Base-by-base conservation (phyloP, 2,329 filamentous ascomycete genomes). In the Colletotrichum filicis region DNA sequence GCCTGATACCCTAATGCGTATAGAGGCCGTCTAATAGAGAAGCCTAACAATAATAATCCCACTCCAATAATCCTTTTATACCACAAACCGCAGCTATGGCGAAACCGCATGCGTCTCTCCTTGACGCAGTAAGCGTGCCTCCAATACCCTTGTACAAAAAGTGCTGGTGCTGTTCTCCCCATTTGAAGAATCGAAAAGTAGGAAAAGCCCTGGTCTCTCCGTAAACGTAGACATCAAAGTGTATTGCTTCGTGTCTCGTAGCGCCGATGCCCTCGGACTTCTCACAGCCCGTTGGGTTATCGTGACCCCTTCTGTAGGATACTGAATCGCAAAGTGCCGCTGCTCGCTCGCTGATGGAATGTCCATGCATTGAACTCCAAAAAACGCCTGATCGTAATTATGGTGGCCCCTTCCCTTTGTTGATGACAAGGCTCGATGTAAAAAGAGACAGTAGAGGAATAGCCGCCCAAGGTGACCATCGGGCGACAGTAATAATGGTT, bases 301-400 rank as follows among this genome's bases (percentile, higher is more conserved):
- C 19, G 42, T 61, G 19, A 19, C 28, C 32, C 53, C 9, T 37
- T 70, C 28, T 61, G 46, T 57, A 66, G 67, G 56, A 62, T 71
- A 52, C 66, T 35, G 66, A 66, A 71, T 66, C 32, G 56, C 65
- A 73, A 70, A 66, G 66, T 73, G 71, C 61, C 71, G 61, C 71
- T 61, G 66, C 71, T 73, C 67, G 71, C 71, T 73, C 71, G 71
- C 71, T 73, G 49, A 32, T 70, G 28, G 56, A 61, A 66, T 66
- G 60, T 12, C 67, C 67, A 70, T 73, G 71, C 66, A 66, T 52
- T 73, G 62, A 53, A 73, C 71, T 71, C 71, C 71, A 59, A 71
- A 64, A 66, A 73, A 73, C 71, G 71, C 71, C 71, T 66, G 28
- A 52, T 73, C 71, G 52, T 57, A 56, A 73, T 73, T 66, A 73